These are phyloP conservation scores for Rhynchospora breviuscula DNA, from an alignment of 176 grass and related monocot species.

Conservation along the genomic window DNA sequence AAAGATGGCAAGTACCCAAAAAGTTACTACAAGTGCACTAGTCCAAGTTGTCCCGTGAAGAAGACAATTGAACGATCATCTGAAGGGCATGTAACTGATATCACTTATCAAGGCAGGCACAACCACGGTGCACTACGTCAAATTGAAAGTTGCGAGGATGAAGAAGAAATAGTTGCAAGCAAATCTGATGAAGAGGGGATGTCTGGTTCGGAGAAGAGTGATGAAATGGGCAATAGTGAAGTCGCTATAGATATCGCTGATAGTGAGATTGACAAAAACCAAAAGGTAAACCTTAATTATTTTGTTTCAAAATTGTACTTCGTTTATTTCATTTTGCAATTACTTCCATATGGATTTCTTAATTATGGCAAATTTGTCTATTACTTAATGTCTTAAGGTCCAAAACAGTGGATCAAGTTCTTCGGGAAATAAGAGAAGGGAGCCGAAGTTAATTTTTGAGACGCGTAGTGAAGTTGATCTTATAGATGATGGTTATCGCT, in stretches of 20 bases:
- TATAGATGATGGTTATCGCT: slow-evolving; percentile 22
- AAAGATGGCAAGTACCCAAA: slow-evolving; percentile 69
- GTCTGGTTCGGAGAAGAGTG: neutral
- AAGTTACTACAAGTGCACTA: slow-evolving; percentile 79
- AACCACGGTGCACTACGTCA: slow-evolving; percentile 29
- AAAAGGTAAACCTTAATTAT: neutral
- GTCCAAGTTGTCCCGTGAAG: slow-evolving; percentile 57
- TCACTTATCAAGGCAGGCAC: slow-evolving; percentile 80
- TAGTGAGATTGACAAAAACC: slow-evolving; percentile 20
- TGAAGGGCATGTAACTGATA: slow-evolving; percentile 66
- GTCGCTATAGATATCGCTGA: slow-evolving; percentile 3
- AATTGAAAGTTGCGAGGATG: neutral
- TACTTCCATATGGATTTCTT: neutral
- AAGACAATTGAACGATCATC: slow-evolving; percentile 67
- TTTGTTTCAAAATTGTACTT: neutral
- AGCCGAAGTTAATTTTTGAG: slow-evolving; percentile 20
- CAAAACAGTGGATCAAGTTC: slow-evolving; percentile 8
- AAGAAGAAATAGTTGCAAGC: neutral
- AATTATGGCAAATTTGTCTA: neutral
- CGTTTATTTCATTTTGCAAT: neutral
- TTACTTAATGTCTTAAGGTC: neutral
- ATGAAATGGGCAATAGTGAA: slow-evolving; percentile 16
- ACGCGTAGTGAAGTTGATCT: slow-evolving; percentile 19
- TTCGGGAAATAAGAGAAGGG: slow-evolving; percentile 17
- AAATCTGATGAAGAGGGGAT: slow-evolving; percentile 14